phyloP scores from a whole-genome alignment of 2,329 filamentous ascomycete genomes.

The Hypoxylon sp. region DNA sequence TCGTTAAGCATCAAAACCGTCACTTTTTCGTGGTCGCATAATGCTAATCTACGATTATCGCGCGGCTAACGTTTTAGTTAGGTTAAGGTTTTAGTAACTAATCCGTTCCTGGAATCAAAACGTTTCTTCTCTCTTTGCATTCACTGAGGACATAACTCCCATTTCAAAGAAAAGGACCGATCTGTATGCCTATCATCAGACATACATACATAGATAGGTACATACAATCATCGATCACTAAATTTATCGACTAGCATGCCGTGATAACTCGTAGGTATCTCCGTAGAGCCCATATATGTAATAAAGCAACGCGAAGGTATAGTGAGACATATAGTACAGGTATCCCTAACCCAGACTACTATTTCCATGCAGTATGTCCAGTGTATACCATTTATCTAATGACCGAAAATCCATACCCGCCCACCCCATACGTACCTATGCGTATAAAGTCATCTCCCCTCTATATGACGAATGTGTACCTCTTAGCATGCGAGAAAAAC shows the following conservation, averaged over 20 bases:
- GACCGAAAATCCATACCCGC: background rate
- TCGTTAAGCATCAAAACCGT: too few relatives aligned
- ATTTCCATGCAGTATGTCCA: background rate
- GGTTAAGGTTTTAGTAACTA: too few relatives aligned
- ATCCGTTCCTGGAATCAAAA: too few relatives aligned
- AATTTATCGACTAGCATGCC: background rate
- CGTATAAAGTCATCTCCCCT: background rate
- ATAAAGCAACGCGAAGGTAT: background rate
- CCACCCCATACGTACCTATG: background rate
- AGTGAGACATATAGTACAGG: background rate
- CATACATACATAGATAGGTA: background rate
- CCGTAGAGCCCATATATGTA: background rate
- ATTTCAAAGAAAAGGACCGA: background rate
- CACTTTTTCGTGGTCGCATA: too few relatives aligned
- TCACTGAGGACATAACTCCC: too few relatives aligned
- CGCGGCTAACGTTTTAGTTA: too few relatives aligned
- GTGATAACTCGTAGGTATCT: background rate
- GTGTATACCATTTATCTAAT: background rate
- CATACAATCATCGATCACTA: background rate
- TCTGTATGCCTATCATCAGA: background rate
- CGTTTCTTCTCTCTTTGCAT: too few relatives aligned
- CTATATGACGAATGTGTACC: slow-evolving; percentile 15
- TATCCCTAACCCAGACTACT: background rate
- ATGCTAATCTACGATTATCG: too few relatives aligned
- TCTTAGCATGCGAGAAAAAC: background rate